Evolutionary conservation across 176 grass and related monocot species (phyloP).

Genomic region (Bothriochloa decipiens): DNA sequence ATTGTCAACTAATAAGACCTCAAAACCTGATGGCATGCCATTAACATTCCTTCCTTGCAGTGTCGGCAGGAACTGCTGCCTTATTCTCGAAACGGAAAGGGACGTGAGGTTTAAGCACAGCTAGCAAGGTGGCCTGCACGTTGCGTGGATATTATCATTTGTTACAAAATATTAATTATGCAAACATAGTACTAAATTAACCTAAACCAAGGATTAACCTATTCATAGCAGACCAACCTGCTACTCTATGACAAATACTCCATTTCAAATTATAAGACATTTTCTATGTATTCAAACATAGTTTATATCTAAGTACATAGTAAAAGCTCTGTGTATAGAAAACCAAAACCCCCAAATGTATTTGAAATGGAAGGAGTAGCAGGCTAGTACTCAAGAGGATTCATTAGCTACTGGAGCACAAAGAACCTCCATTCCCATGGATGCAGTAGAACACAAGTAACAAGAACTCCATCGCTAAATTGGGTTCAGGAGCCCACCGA

Average conservation of each 20-base stretch:
- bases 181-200: not conserved
- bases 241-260: constrained; percentile 26
- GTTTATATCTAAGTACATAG: too few relatives aligned
- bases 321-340: too few relatives aligned
- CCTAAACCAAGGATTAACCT: not conserved
- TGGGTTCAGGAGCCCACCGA: constrained; percentile 58
- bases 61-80: not conserved
- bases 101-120: not conserved
- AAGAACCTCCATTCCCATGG: not conserved
- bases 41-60: not conserved
- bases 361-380: not conserved
- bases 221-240: constrained; percentile 38
- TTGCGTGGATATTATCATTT: not conserved
- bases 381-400: constrained; percentile 47
- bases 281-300: too few relatives aligned
- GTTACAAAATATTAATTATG: not conserved
- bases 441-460: not conserved
- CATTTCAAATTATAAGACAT: too few relatives aligned
- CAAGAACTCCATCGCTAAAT: constrained; percentile 24
- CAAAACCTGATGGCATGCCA: constrained; percentile 10
- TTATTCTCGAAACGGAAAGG: not conserved
- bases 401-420: constrained; percentile 9
- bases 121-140: not conserved
- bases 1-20: not conserved
- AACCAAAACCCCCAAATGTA: too few relatives aligned